Base-by-base conservation (phyloP, 208 protist genomes). In the Wallacemonas sp. region DNA sequence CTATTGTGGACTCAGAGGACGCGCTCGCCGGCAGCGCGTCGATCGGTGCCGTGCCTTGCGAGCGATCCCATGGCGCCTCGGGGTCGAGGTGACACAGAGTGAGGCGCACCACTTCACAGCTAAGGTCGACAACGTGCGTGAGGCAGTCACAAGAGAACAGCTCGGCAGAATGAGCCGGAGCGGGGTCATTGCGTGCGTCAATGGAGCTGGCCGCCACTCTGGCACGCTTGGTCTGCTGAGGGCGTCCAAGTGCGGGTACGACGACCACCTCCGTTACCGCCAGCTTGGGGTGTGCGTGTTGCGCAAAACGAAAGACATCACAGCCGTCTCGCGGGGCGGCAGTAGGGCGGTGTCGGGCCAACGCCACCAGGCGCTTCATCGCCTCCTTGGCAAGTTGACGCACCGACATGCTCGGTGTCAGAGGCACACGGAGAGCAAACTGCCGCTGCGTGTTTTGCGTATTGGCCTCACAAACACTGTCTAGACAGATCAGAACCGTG, bases 311-410 rank as follows among this genome's bases (percentile, higher is more conserved):
- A 5, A 58, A 8, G n/a, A 58, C 28, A 1, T 58, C 12, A 14
- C 15, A 26, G 51, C 51, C 51, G 11, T 58, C n/a, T 2, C 14
- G 17, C 17, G 34, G 26, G 3, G 51, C 8, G 9, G 41, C 12
- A 9, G 24, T 2, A 0, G 36, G 15, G 19, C 49, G 28, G 19
- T 38, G 28, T 15, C 49, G 47, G 30, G 63, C 70, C 12, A 71
- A 22, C 12, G 27, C 38, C 33, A 78, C 67, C 19, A 84, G 64
- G 11, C 82, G 73, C 11, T 63, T 68, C 69, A 88, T 80, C n/a
- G 75, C 72, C 22, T 80, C 68, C 45, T 84, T 84, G n/a, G 75
- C 82, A 1, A 88, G 71, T 17, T 63, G 70, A 5, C 82, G 73
- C 34, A 88, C 77, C 5, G 73, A 79, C 21, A 27, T 42, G 4